Base-by-base conservation (phyloP, 1,284 basidiomycete species). In the Ganoderma lucidum region DNA sequence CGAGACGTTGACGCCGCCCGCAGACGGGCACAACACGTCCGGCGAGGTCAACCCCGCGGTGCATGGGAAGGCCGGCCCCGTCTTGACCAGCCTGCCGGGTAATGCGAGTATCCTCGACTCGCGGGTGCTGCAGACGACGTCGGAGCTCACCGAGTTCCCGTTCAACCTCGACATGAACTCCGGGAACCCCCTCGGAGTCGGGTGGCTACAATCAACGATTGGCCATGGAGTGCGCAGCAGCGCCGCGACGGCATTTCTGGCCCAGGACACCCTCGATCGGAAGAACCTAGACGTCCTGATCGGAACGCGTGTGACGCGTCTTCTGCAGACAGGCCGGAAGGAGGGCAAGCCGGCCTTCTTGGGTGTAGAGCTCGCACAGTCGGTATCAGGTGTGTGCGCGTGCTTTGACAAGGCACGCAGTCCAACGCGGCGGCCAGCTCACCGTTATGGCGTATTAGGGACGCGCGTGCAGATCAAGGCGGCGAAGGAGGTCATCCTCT, bases 231-330 rank as follows among this genome's bases (percentile, higher is more conserved):
- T 67, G 68, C 78, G 32, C 77, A 80, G 48, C 76, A 79, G 30
- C 73, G 74, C 78, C 5, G 73, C 77, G 6, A 75, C 70, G 28
- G 74, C 74, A 17, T 78, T 77, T 61, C 71, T 86, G 14, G 17
- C 12, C 30, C 72, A 72, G 3, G 76, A 79, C 17, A 67, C 73
- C 4, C 72, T 80, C 10, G 68, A 68, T 32, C 71, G 83, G 19
- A 73, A 77, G 5, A 86, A 86, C 70, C 69, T 86, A 4, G 79
- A 83, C 61, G 78, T 86, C 35, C 71, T 85, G 2, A 68, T 84
- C 32, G 78, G 82, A 45, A 78, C 82, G 1, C 80, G 80, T 41
- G 84, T 82, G 2, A 81, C 79, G 9, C 77, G 78, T 48, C 70
- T 86, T 3, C 28, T 84, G 28, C 75, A 77, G 39, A 78, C 79